Evolutionary conservation across 345 rosid species (phyloP), one percentile per base, ranked within the genome.

Genomic region (Populus deltoides): DNA sequence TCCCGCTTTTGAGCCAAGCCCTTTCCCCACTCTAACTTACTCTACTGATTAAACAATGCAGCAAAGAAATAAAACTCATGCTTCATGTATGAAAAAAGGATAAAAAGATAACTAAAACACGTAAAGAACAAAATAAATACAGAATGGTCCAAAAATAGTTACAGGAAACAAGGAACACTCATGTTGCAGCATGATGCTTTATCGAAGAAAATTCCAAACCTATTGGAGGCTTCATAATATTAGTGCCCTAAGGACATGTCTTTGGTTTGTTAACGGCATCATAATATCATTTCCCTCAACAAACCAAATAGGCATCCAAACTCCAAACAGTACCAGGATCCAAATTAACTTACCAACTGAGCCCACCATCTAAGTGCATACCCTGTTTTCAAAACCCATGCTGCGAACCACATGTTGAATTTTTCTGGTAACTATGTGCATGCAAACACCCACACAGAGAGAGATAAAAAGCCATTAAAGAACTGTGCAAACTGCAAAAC

Each of bases 1-100:
- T 92, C 94, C 36, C 94, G 87, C 87, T 92, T 95, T 81, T 95
- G 99, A 75, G 98, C 92, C 88, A 95, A 87, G 76, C 99, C 99
- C 84, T 95, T 89, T n/a, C 99, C 97, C 99, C 98, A 95, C 87
- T 95, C 98, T 83, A 93, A 80, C 66, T 90, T 89, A 76, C 80
- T 91, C 81, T 92, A 97, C 99, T 95, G 83, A 77, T 59, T 8
- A 17, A 49, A 68, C 13, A 73, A 80, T n/a, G 63, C 25, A 68
- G 24, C n/a, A 29, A 39, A 68, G 11, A 45, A 47, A 61, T 53
- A 11, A 22, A 7, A 45, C 53, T 35, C 25, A 31, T 9, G 65
- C 27, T 70, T 38, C 47, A 22, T 43, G 66, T 35, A 61, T 8
- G 5, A 5, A 36, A 36, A 62, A 36, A 4, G 27, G 25, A 49